Evolutionary conservation across 352 stramenopile species (phyloP).

Genomic region (Globisporangium uncinulatum): DNA sequence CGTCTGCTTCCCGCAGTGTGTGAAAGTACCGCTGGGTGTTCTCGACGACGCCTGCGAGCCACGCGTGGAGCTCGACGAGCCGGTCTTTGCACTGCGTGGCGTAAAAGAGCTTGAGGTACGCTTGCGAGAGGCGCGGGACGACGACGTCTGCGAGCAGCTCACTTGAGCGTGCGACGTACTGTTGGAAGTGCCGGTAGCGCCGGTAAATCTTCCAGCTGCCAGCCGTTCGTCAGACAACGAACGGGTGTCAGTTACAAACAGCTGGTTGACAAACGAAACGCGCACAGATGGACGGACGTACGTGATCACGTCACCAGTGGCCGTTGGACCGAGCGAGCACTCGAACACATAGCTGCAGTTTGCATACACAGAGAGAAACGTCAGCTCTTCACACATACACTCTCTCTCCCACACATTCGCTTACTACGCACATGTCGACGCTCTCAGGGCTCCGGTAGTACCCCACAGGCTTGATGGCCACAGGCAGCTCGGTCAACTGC

Average conservation of each 20-base stretch:
- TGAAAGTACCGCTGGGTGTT: constrained; percentile 59
- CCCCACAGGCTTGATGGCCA: constrained; percentile 52
- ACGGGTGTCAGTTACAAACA: background rate
- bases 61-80: constrained; percentile 64
- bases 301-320: constrained; percentile 28
- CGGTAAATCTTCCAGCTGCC: constrained; percentile 77
- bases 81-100: constrained; percentile 75
- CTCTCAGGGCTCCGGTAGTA: constrained; percentile 80
- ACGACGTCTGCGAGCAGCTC: constrained; percentile 51
- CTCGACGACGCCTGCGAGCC: constrained; percentile 59
- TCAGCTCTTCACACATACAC: background rate
- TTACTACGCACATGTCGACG: constrained; percentile 58
- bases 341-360: constrained; percentile 75
- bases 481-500: constrained; percentile 37
- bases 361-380: background rate
- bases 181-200: constrained; percentile 81
- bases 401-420: background rate
- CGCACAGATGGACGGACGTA: constrained; percentile 10
- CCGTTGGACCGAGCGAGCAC: constrained; percentile 31
- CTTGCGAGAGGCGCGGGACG: constrained; percentile 59
- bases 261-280: background rate
- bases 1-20: constrained; percentile 1
- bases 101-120: constrained; percentile 79
- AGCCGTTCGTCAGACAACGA: background rate
- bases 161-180: constrained; percentile 57